A percentile compares a stretch with the other conserved stretches of the same genome.
Conservation (phyloP, 495 filamentous ascomycete species). For the Aspergillus diversus region DNA sequence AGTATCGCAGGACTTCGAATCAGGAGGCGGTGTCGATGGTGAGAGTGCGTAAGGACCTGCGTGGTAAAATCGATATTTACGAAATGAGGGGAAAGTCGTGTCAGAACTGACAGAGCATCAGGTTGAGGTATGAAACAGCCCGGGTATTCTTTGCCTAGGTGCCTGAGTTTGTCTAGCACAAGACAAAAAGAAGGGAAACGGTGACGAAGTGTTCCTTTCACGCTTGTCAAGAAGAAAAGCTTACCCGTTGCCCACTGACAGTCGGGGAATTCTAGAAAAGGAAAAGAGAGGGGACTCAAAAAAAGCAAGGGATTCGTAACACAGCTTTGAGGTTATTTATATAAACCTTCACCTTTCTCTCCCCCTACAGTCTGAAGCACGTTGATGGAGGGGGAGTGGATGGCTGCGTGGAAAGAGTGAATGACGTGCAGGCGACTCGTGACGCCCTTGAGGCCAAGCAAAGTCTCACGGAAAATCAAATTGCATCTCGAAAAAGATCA, state of each 20-base stretch:
- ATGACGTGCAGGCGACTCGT: slow-evolving; percentile 31
- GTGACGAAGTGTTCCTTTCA: slow-evolving; percentile 27
- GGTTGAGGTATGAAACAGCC: slow-evolving; percentile 4
- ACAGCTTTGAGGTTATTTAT: slow-evolving; percentile 7
- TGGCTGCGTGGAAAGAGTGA: slow-evolving; percentile 23
- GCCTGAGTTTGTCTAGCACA: not conserved
- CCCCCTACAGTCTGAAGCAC: not conserved
- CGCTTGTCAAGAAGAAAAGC: slow-evolving; percentile 20
- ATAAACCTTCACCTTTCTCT: slow-evolving; percentile 8
- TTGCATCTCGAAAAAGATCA: slow-evolving; percentile 30
- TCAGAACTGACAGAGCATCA: slow-evolving; percentile 18
- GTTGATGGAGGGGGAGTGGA: slow-evolving; percentile 17
- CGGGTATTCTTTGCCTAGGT: slow-evolving; percentile 1
- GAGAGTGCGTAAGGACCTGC: slow-evolving; percentile 3
- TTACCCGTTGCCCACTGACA: slow-evolving; percentile 6
- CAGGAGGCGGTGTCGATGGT: slow-evolving; percentile 15
- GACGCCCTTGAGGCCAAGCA: slow-evolving; percentile 28
- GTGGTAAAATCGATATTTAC: not conserved
- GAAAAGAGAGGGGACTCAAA: slow-evolving; percentile 8
- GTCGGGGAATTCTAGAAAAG: slow-evolving; percentile 4
- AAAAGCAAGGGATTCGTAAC: slow-evolving; percentile 15
- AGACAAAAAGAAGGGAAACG: slow-evolving; percentile 34
- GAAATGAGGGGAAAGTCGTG: slow-evolving; percentile 8
- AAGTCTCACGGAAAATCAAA: slow-evolving; percentile 27
- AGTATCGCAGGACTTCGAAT: slow-evolving; percentile 12